Evolutionary conservation across 169 alveolate species (phyloP), one percentile per base, ranked within the genome.

Genomic region (Plasmodium knowlesi): DNA sequence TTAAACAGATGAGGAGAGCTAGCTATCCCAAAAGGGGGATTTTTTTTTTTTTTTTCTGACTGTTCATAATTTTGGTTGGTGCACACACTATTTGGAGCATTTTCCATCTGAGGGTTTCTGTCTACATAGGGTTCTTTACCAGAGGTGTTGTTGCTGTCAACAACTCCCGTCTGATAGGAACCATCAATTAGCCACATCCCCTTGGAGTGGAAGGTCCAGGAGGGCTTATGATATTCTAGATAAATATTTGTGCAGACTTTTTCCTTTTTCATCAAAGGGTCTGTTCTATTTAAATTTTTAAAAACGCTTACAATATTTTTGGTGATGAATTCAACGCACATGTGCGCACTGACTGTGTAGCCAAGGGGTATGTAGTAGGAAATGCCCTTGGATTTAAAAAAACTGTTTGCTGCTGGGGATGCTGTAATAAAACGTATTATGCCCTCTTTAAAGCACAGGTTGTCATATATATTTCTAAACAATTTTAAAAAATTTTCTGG

Each of bases 341-440:
- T 43, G 72, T 89, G 82, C 10, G 94, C 94, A 61, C 81, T 79
- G 53, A 61, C 57, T 19, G 80, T 50, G 50, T 89, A 89, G 16
- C 91, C 89, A 80, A 54, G 74, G 19, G 94, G 94, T 25, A 79
- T 34, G 82, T 80, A 89, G 71, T 95, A 82, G 70, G 92, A 81
- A 53, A 95, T 73, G 0, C 86, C 95, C 57, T 92, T 86, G 28
- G 94, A 92, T 28, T 92, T 82, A 92, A 88, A 92, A 94, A 95
- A 96, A 30, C 96, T 93, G 89, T 96, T 96, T 30, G 98, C 96
- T n/a, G 94, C 78, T 6, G 97, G 98, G 34, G 96, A 71, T 5
- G 98, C 93, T n/a, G 97, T 96, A 54, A 96, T 84, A 73, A 96
- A 93, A 9, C 92, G 96, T 41, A 95, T 46, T 73, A 39, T 82